Evolutionary conservation across 2,329 filamentous ascomycete species (phyloP), one percentile per base, ranked within the genome.

Genomic region (Epicoccum nigrum): DNA sequence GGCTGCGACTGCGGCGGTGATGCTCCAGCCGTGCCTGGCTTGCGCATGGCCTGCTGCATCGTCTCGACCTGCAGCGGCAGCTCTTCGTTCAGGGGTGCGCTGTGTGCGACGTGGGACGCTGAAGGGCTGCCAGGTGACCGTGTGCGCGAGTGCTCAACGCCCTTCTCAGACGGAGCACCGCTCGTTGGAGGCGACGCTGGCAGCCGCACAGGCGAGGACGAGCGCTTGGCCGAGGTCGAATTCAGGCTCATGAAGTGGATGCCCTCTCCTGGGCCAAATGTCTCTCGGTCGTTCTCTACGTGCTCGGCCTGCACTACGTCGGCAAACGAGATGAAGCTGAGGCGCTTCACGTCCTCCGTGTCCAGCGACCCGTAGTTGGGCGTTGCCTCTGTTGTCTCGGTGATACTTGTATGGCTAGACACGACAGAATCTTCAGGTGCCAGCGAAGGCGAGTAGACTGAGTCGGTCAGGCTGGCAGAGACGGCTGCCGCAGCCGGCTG

Each of bases 301-400:
- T 93, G 89, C 71, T 94, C 90, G 27, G 87, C 83, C 70, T 96
- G 91, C 32, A 97, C 91, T 8, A 97, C 91, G 66, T 97, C 93
- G 55, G 93, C 92, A 74, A 97, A 97, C 7, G 92, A 96, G 69
- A 97, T 96, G 76, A 97, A 97, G 71, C 89, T 94, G 56, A 97
- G 77, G 17, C 93, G 86, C 37, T 90, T 86, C 15, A 95, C 84
- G 65, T 96, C 92, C 38, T 84, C 81, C 31, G 82, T 83, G 65
- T 96, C 92, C 55, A 93, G 78, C 37, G 87, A 85, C 25, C 87
- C 90, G 71, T 93, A 93, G 68, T 84, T 85, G 20, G 80, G 80
- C 59, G 93, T 89, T n/a, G 61, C 43, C 17, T 72, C 69, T n/a
- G 58, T 51, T 19, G 63, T 52, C 19, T 69, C 68, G 15, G 59